These are phyloP conservation scores for Lecanicillium sp. DNA, from an alignment of 2,329 filamentous ascomycete species.

Conservation along the genomic window DNA sequence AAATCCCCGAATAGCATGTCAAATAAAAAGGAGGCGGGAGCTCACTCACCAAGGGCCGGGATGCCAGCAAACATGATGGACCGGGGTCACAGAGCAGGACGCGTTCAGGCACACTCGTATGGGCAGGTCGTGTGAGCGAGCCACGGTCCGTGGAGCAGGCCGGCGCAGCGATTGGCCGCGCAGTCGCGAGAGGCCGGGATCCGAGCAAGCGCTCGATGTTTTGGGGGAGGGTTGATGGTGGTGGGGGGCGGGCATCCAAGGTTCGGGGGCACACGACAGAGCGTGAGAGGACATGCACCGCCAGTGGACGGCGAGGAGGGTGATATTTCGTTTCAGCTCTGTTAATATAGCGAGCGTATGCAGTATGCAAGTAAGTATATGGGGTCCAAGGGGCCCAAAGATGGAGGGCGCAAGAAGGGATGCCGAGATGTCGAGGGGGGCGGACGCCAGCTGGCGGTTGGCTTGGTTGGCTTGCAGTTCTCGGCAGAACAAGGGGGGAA, in stretches of 20 bases:
- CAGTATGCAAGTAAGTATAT: too few species aligned
- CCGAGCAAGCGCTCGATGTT: background rate
- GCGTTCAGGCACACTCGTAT: background rate
- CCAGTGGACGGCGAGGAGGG: too few species aligned
- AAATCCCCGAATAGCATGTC: background rate
- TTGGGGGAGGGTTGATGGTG: background rate
- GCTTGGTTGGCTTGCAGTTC: too few species aligned
- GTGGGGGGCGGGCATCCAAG: background rate
- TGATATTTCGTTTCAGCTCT: too few species aligned
- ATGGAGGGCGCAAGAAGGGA: background rate
- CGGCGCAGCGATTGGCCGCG: constrained; percentile 1
- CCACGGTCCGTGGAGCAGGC: background rate
- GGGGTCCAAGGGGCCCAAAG: too few species aligned
- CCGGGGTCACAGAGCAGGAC: background rate
- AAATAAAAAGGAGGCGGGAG: background rate
- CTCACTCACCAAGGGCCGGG: constrained; percentile 4
- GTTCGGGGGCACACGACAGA: background rate
- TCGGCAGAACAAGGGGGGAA: too few species aligned
- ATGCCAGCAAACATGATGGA: constrained; percentile 8
- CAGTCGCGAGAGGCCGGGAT: constrained; percentile 1
- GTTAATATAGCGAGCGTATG: too few species aligned
- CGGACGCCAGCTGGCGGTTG: too few species aligned
- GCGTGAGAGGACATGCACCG: too few species aligned
- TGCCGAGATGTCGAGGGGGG: background rate
- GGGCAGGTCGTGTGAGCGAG: background rate